phyloP scores from a whole-genome alignment of 2,329 filamentous ascomycete genomes.

The Diplodia intermedia region DNA sequence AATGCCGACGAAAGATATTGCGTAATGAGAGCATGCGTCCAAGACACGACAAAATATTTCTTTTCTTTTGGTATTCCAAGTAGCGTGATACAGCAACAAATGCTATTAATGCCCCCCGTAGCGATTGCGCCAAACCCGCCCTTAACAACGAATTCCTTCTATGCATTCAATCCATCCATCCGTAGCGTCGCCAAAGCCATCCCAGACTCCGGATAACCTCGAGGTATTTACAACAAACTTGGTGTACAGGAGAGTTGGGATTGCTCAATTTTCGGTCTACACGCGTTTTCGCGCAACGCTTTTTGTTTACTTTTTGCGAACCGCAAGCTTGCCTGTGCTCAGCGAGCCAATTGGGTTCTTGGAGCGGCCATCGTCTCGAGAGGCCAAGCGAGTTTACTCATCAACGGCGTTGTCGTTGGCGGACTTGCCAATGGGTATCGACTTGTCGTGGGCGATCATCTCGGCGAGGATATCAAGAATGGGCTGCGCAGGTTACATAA shows the following conservation, averaged over 20 bases:
- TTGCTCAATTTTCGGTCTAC: conserved; percentile 9
- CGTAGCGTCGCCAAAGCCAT: conserved; percentile 21
- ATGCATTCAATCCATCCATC: conserved; percentile 26
- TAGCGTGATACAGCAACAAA: conserved; percentile 10
- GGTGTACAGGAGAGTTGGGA: conserved; percentile 28
- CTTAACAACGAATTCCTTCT: conserved; percentile 25
- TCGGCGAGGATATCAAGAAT: conserved; percentile 95
- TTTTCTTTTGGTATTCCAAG: conserved; percentile 15
- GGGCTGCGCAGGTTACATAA: conserved; percentile 61
- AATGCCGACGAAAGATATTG: conserved; percentile 31
- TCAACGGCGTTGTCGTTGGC: neutral
- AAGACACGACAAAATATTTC: conserved; percentile 11
- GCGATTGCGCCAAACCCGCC: conserved; percentile 7
- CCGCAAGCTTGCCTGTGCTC: neutral
- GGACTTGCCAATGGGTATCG: conserved; percentile 45
- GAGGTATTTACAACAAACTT: conserved; percentile 30
- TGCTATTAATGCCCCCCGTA: conserved; percentile 4
- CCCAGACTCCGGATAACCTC: conserved; percentile 27
- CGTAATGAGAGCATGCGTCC: conserved; percentile 33
- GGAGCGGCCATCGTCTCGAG: neutral
- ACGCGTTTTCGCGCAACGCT: conserved; percentile 7
- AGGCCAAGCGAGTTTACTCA: conserved; percentile 22
- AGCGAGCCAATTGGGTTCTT: conserved; percentile 12
- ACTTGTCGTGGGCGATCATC: conserved; percentile 93
- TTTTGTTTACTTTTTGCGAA: conserved; percentile 6